A percentile compares a stretch with the other conserved stretches of the same genome.
These are phyloP conservation scores for Clavispora asparagi DNA, from an alignment of 805 yeast genomes.

Conservation along the genomic window DNA sequence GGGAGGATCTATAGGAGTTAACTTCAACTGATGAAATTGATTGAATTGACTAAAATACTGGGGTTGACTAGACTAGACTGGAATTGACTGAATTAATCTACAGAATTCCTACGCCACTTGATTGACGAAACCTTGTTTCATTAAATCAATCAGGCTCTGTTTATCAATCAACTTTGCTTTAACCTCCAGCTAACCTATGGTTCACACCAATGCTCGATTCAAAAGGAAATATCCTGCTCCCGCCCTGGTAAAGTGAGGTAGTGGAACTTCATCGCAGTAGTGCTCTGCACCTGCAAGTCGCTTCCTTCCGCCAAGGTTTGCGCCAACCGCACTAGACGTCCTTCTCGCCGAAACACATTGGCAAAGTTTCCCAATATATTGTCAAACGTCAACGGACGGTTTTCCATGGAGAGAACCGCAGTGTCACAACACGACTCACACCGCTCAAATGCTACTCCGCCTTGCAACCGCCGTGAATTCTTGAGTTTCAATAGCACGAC, in stretches of 20 bases:
- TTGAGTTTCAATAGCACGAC: conserved; percentile 74
- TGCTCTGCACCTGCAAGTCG: conserved; percentile 9
- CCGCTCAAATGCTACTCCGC: conserved; percentile 40
- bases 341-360: conserved; percentile 13
- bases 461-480: conserved; percentile 62
- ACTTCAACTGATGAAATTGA: no score
- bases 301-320: conserved; percentile 12
- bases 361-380: conserved; percentile 32
- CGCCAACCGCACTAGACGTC: conserved; percentile 10
- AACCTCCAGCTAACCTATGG: no score
- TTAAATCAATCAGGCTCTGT: no score
- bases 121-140: no score
- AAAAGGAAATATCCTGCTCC: background rate
- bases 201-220: no score
- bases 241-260: conserved; percentile 14
- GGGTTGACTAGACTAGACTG: no score
- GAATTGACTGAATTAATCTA: no score
- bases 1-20: no score
- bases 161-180: no score
- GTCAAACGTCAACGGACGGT: conserved; percentile 32
- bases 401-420: conserved; percentile 26
- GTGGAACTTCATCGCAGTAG: conserved; percentile 10
- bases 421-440: conserved; percentile 10
- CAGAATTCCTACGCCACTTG: no score
- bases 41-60: no score